Conservation (phyloP, 257 asterid species). For the Plectranthus barbatus region DNA sequence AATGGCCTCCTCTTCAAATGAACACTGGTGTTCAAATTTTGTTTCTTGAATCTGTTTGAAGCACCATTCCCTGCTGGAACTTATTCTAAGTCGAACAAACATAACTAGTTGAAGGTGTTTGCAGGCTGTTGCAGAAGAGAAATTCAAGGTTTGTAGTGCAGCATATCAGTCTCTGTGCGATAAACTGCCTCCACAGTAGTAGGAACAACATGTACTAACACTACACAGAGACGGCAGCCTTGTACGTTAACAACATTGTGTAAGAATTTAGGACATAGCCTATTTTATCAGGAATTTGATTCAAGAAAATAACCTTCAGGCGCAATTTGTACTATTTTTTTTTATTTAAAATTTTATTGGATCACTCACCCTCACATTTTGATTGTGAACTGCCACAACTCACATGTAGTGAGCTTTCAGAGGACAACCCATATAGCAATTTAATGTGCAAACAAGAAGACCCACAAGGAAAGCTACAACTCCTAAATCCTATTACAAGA, state of each 20-base stretch:
- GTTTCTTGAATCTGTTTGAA: not conserved
- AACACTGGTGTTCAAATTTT: not conserved
- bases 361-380: no score
- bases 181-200: conserved; percentile 34
- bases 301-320: conserved; percentile 8
- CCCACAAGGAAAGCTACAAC: not conserved
- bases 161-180: conserved; percentile 82
- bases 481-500: not conserved
- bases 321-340: conserved; percentile 1
- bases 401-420: not conserved
- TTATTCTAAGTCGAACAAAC: not conserved
- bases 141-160: conserved; percentile 89
- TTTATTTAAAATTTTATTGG: not conserved
- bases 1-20: not conserved
- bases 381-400: not conserved
- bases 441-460: no score
- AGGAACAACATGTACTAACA: not conserved
- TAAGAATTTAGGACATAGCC: not conserved
- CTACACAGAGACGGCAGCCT: not conserved
- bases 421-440: not conserved
- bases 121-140: conserved; percentile 82
- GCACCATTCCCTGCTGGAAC: not conserved
- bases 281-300: no score
- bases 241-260: not conserved
- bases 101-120: conserved; percentile 2